Evolutionary conservation across 306 rosid genomes (phyloP).

Genomic region (Glycine tomentella): DNA sequence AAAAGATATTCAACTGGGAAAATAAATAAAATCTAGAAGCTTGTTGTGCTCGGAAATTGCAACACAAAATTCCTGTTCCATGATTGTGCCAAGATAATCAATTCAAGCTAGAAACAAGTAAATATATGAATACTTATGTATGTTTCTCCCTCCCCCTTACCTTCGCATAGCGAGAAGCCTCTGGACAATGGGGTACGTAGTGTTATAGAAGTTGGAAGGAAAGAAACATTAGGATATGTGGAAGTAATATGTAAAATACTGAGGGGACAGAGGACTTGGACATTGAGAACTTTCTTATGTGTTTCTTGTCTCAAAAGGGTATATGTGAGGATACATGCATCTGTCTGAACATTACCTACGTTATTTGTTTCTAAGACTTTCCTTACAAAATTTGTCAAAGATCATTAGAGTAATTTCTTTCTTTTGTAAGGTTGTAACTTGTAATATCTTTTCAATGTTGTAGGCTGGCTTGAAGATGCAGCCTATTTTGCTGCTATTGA

Average conservation of each 20-base stretch:
- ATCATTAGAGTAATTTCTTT: slow-evolving; percentile 31
- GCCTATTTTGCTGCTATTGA: slow-evolving; percentile 99
- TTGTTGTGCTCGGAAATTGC: slow-evolving; percentile 12
- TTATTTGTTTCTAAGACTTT: slow-evolving; percentile 35
- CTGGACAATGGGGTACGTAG: too few relatives aligned
- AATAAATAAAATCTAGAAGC: slow-evolving; percentile 24
- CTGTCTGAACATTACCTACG: slow-evolving; percentile 10
- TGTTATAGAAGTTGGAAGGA: slow-evolving; percentile 30
- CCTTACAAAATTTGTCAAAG: slow-evolving; percentile 9
- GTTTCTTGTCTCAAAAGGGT: slow-evolving; percentile 25
- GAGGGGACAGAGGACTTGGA: slow-evolving; percentile 13
- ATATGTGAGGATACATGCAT: slow-evolving; percentile 4
- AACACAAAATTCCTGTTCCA: slow-evolving; percentile 17
- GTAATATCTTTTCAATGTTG: slow-evolving; percentile 46
- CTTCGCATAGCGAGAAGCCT: too few relatives aligned
- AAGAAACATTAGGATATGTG: slow-evolving; percentile 16
- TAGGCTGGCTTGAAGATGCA: slow-evolving; percentile 99
- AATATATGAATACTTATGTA: background rate
- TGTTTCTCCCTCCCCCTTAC: background rate
- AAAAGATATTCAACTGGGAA: background rate
- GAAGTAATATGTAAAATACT: slow-evolving; percentile 21
- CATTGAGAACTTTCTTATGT: slow-evolving; percentile 16
- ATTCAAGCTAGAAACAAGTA: slow-evolving; percentile 20
- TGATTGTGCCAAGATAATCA: slow-evolving; percentile 17
- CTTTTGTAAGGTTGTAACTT: slow-evolving; percentile 41